A percentile compares a stretch with the other conserved stretches of the same genome.
Evolutionary conservation across 2,329 filamentous ascomycete genomes (phyloP).

Genomic region (Aspergillus sp.): DNA sequence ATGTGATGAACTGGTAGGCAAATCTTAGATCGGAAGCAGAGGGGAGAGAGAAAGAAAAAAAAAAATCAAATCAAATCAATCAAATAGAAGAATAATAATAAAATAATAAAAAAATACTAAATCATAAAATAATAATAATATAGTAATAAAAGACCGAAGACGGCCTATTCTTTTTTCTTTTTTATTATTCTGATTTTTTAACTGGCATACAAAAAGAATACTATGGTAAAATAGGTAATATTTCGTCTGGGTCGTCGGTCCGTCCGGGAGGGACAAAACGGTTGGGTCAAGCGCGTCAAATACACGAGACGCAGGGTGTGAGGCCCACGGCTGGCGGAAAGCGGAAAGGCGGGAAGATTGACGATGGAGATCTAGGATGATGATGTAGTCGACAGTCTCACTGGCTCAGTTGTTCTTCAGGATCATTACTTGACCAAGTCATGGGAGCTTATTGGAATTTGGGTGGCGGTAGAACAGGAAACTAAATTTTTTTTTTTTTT

Average conservation of each 20-base stretch:
- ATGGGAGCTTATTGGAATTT: too few species aligned
- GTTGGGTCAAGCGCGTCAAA: constrained; percentile 17
- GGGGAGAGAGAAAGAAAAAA: constrained; percentile 4
- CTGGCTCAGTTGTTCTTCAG: neutral
- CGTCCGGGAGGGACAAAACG: constrained; percentile 19
- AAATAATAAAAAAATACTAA: neutral
- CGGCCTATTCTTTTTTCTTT: neutral
- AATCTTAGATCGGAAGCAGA: neutral
- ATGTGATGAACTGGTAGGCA: neutral
- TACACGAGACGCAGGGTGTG: constrained; percentile 15
- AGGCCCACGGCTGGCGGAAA: constrained; percentile 16
- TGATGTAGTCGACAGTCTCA: constrained; percentile 4
- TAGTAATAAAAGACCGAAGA: neutral
- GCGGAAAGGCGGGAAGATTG: constrained; percentile 17
- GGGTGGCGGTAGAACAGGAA: constrained; percentile 1
- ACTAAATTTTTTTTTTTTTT: too few species aligned
- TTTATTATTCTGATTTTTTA: too few species aligned
- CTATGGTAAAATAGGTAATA: neutral
- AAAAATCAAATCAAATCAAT: constrained; percentile 6
- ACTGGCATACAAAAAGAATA: neutral
- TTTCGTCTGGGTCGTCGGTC: constrained; percentile 15
- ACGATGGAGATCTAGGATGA: constrained; percentile 11
- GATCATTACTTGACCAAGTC: neutral
- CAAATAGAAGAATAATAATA: neutral
- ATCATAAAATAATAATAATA: neutral